phyloP scores from a whole-genome alignment of 805 yeast species.

The Candida endomychidarum region DNA sequence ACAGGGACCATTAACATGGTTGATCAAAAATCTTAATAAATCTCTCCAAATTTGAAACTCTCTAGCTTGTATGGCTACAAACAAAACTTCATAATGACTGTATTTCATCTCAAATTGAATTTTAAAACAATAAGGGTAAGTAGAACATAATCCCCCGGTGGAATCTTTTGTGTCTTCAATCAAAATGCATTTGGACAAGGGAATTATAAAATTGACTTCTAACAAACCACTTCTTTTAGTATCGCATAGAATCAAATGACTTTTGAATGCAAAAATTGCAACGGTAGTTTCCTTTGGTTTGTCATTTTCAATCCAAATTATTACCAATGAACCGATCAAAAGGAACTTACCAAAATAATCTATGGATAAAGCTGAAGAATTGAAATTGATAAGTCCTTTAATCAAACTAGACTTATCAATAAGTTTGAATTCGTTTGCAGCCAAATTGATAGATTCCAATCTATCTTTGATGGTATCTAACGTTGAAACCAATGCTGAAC shows the following conservation, averaged over 20 bases:
- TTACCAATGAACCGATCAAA: conserved; percentile 43
- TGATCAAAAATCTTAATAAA: conserved; percentile 20
- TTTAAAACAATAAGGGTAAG: conserved; percentile 37
- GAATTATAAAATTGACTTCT: conserved; percentile 46
- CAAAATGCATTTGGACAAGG: conserved; percentile 37
- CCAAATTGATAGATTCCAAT: conserved; percentile 8
- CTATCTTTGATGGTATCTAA: conserved; percentile 9
- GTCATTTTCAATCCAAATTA: conserved; percentile 37
- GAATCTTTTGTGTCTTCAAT: conserved; percentile 22
- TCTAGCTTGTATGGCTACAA: conserved; percentile 13
- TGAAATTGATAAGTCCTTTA: conserved; percentile 8
- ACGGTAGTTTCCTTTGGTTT: conserved; percentile 12
- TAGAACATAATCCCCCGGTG: conserved; percentile 31
- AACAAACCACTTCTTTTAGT: conserved; percentile 21
- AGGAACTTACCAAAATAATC: conserved; percentile 42
- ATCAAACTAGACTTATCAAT: conserved; percentile 1
- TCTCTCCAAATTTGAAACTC: conserved; percentile 47
- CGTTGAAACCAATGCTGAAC: not conserved
- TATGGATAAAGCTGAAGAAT: conserved; percentile 1
- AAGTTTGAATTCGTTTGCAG: conserved; percentile 1
- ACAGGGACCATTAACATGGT: conserved; percentile 28
- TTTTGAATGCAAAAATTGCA: conserved; percentile 48
- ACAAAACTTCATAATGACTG: conserved; percentile 45
- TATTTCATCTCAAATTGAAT: conserved; percentile 45
- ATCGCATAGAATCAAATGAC: conserved; percentile 45